phyloP scores from a whole-genome alignment of 192 early-diverging fungal species.

The Kappamyces sp. region DNA sequence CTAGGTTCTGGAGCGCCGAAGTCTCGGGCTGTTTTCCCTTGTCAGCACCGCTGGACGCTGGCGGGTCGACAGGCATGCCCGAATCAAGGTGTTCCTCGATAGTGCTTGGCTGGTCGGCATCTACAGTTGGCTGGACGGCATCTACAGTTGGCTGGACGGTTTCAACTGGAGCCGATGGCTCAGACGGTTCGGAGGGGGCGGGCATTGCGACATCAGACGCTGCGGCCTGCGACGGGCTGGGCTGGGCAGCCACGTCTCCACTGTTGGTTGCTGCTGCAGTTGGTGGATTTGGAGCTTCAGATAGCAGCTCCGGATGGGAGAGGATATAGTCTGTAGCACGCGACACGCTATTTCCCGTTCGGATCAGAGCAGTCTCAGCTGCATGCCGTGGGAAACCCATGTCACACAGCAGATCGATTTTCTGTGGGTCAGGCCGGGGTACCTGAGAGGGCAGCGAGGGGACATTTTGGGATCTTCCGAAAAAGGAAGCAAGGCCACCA shows the following conservation, averaged over 20 bases:
- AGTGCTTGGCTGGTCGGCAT: not conserved
- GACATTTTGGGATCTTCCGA: slow-evolving; percentile 8
- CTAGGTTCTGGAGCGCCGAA: too few species aligned
- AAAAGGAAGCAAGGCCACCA: slow-evolving; percentile 17
- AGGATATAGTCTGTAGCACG: slow-evolving; percentile 83
- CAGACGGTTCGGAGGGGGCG: too few species aligned
- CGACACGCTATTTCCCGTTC: slow-evolving; percentile 67
- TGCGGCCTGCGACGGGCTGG: not conserved
- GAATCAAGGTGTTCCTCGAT: too few species aligned
- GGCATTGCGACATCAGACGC: too few species aligned
- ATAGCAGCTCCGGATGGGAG: slow-evolving; percentile 54
- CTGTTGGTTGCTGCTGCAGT: slow-evolving; percentile 21
- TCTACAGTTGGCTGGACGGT: not conserved
- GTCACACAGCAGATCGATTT: slow-evolving; percentile 66
- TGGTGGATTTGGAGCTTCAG: slow-evolving; percentile 18
- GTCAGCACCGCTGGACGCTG: too few species aligned
- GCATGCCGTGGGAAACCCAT: slow-evolving; percentile 82
- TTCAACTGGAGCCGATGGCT: too few species aligned
- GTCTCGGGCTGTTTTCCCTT: too few species aligned
- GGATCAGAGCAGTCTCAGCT: slow-evolving; percentile 71
- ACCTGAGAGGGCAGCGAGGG: slow-evolving; percentile 22
- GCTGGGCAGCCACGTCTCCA: slow-evolving; percentile 8
- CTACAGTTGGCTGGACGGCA: not conserved
- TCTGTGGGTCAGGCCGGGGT: slow-evolving; percentile 52
- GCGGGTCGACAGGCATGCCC: too few species aligned